Conservation (phyloP, 2,329 filamentous ascomycete species). For the Cryphonectria naterciae region DNA sequence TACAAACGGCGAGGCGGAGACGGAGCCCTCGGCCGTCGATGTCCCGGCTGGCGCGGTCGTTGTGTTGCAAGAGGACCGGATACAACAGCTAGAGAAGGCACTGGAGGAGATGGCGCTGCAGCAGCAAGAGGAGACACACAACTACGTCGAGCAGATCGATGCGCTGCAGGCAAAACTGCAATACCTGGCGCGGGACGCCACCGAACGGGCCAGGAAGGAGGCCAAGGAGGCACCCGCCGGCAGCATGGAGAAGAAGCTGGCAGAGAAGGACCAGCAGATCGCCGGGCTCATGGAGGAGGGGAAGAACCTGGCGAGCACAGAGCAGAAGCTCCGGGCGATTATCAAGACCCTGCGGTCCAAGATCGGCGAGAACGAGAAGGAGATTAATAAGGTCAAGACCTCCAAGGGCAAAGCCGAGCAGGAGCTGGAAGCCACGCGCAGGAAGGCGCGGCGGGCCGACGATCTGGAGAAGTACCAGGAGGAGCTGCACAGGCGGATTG, state of each 20-base stretch:
- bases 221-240: conserved; percentile 65
- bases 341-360: conserved; percentile 81
- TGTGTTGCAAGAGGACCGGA: conserved; percentile 45
- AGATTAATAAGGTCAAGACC: conserved; percentile 61
- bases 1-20: conserved; percentile 5
- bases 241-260: conserved; percentile 75
- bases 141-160: conserved; percentile 87
- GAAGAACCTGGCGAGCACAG: conserved; percentile 81
- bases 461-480: conserved; percentile 61
- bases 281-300: conserved; percentile 91
- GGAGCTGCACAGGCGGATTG: conserved; percentile 58
- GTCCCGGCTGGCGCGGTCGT: conserved; percentile 29
- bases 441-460: conserved; percentile 53
- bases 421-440: conserved; percentile 53
- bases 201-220: conserved; percentile 73
- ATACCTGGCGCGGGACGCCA: conserved; percentile 80
- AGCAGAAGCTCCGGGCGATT: conserved; percentile 80
- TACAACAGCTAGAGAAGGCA: conserved; percentile 43
- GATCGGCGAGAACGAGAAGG: conserved; percentile 67
- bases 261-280: conserved; percentile 89
- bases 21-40: conserved; percentile 8
- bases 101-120: conserved; percentile 50
- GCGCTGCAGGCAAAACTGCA: conserved; percentile 88
- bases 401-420: conserved; percentile 61
- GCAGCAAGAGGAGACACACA: conserved; percentile 81